Percentiles rank a stretch among this genome's conserved stretches.
These are phyloP conservation scores for Nitzschia sp. DNA, from an alignment of 108 stramenopile species.

Conservation along the genomic window DNA sequence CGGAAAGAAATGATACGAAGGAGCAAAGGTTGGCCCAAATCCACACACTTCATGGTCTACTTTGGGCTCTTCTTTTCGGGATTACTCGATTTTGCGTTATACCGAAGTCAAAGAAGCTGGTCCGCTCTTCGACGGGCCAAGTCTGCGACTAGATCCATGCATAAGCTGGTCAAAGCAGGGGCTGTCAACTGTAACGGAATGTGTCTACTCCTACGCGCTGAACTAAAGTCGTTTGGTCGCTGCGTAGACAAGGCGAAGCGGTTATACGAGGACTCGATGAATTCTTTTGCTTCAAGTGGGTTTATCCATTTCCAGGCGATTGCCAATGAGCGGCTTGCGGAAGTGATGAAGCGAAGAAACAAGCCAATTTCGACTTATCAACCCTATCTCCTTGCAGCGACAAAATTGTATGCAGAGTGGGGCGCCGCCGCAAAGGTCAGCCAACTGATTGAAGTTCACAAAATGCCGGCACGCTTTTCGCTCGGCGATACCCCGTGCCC, in stretches of 20 bases:
- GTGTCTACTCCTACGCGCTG: slow-evolving; percentile 7
- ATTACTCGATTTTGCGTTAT: slow-evolving; percentile 2
- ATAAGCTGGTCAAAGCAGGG: neutral
- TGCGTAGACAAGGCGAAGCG: neutral
- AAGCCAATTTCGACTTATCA: neutral
- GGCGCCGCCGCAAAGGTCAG: slow-evolving; percentile 19
- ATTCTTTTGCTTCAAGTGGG: neutral
- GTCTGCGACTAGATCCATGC: neutral
- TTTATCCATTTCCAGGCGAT: slow-evolving; percentile 20
- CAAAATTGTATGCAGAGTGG: slow-evolving; percentile 18
- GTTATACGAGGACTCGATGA: slow-evolving; percentile 14
- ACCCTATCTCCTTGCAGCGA: neutral
- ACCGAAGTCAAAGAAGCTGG: neutral
- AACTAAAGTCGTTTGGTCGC: neutral
- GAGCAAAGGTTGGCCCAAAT: neutral
- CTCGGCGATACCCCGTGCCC: slow-evolving; percentile 8
- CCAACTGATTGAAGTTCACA: slow-evolving; percentile 5
- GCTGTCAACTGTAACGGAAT: slow-evolving; percentile 12
- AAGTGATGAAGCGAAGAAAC: neutral
- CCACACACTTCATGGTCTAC: slow-evolving; percentile 3
- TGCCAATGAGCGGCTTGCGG: slow-evolving; percentile 14
- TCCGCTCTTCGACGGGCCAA: slow-evolving; percentile 7
- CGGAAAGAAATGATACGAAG: slow-evolving; percentile 1
- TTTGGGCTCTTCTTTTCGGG: slow-evolving; percentile 16
- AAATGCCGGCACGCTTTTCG: slow-evolving; percentile 11